Evolutionary conservation across 2,329 filamentous ascomycete genomes (phyloP).

Genomic region (Lecanicillium sp.): DNA sequence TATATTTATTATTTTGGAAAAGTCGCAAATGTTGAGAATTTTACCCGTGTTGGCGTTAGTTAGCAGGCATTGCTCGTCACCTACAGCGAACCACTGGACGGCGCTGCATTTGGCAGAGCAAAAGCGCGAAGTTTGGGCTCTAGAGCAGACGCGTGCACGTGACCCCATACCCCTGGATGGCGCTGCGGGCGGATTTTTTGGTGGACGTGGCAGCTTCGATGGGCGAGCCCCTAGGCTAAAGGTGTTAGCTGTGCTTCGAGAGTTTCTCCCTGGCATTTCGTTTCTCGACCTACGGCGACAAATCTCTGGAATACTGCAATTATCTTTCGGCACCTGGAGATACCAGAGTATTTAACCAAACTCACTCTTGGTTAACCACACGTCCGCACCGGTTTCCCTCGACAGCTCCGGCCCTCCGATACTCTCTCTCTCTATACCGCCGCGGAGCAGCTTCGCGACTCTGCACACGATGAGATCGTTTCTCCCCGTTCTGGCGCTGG

Average conservation of each 20-base stretch:
- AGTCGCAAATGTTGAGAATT: background rate
- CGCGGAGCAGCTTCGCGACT: background rate
- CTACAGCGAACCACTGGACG: conserved; percentile 1
- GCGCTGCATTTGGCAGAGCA: background rate
- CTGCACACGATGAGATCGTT: conserved; percentile 50
- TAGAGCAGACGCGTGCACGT: conserved; percentile 24
- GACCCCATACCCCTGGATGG: conserved; percentile 27
- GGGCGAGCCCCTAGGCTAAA: conserved; percentile 8
- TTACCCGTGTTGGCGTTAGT: background rate
- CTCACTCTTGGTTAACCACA: background rate
- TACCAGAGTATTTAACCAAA: background rate
- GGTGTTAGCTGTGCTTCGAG: background rate
- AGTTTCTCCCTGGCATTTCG: background rate
- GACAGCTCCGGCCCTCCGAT: background rate
- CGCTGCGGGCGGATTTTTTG: conserved; percentile 28
- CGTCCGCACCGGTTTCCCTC: background rate
- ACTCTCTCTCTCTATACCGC: background rate
- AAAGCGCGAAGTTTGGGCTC: conserved; percentile 7
- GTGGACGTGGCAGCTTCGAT: conserved; percentile 49
- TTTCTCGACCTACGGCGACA: background rate
- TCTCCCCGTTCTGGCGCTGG: conserved; percentile 61
- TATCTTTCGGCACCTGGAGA: background rate
- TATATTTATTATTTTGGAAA: too few relatives aligned
- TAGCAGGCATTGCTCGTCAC: background rate
- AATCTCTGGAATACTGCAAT: background rate